Evolutionary conservation across 2,329 filamentous ascomycete species (phyloP).

Genomic region (Teratosphaeria nubilosa): DNA sequence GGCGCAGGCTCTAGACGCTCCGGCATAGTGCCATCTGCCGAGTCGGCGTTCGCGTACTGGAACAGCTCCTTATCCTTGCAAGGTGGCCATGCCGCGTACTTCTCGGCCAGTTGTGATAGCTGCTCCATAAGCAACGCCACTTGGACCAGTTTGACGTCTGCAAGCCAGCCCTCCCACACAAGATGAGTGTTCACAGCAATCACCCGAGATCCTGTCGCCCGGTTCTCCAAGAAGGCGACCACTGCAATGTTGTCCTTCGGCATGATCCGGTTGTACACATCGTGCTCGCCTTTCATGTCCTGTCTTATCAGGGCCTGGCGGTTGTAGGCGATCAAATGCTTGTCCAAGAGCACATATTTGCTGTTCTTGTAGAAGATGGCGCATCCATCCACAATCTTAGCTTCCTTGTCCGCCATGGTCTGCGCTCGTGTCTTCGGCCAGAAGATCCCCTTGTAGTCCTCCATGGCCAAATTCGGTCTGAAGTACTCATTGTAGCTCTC

Average conservation of each 20-base stretch:
- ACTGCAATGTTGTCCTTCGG: constrained; percentile 95
- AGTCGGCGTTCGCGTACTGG: constrained; percentile 38
- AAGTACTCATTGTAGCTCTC: constrained; percentile 90
- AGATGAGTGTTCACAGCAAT: constrained; percentile 92
- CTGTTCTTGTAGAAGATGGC: constrained; percentile 93
- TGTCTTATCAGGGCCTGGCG: constrained; percentile 86
- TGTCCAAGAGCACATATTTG: constrained; percentile 90
- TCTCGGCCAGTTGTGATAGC: constrained; percentile 74
- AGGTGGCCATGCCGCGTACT: constrained; percentile 68
- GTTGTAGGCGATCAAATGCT: constrained; percentile 86
- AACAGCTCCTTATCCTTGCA: constrained; percentile 46
- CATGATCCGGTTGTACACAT: constrained; percentile 98
- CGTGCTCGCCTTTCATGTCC: constrained; percentile 94
- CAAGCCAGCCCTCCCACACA: constrained; percentile 83
- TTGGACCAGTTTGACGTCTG: constrained; percentile 94
- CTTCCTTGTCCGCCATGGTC: constrained; percentile 85
- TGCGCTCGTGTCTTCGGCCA: constrained; percentile 83
- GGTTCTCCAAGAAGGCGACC: constrained; percentile 84
- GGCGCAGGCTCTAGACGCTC: constrained; percentile 55
- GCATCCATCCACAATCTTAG: constrained; percentile 85
- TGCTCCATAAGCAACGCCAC: constrained; percentile 92
- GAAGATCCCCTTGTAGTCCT: constrained; percentile 88
- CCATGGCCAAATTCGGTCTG: constrained; percentile 70
- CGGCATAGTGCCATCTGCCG: constrained; percentile 37
- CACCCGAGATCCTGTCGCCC: constrained; percentile 76